phyloP scores from a whole-genome alignment of 108 stramenopile genomes.

The Skeletonema potamos region DNA sequence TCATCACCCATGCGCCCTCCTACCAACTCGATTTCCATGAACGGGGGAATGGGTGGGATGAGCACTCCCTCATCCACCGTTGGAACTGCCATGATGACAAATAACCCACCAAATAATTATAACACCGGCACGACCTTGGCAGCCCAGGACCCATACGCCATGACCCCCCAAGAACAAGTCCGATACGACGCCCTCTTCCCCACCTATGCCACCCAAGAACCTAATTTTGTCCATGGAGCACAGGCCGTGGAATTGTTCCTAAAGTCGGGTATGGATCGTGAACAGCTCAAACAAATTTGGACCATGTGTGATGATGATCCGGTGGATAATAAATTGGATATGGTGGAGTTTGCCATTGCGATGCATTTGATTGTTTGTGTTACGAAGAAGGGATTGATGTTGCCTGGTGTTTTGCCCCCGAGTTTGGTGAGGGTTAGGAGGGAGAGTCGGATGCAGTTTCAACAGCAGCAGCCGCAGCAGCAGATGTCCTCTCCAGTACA shows the following conservation, averaged over 20 bases:
- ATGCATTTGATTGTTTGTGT: conserved; percentile 97
- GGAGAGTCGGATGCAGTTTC: conserved; percentile 51
- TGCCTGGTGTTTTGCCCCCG: conserved; percentile 62
- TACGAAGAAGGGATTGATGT: conserved; percentile 77
- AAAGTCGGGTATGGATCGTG: conserved; percentile 62
- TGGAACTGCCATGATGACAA: not conserved
- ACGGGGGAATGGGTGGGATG: not conserved
- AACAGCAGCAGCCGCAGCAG: conserved; percentile 23
- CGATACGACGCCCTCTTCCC: conserved; percentile 89
- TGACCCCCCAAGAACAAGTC: conserved; percentile 74
- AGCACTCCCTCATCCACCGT: not conserved
- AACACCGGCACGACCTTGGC: conserved; percentile 43
- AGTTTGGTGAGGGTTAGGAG: conserved; percentile 44
- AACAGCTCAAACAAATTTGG: conserved; percentile 72
- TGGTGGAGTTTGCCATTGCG: conserved; percentile 89
- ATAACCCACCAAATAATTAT: conserved; percentile 7
- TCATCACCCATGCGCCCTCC: conserved; percentile 3
- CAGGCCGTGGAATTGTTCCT: conserved; percentile 91
- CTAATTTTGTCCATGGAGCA: conserved; percentile 74
- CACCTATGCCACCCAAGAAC: conserved; percentile 77
- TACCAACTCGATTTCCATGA: conserved; percentile 4
- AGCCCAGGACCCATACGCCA: conserved; percentile 76
- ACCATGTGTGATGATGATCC: conserved; percentile 85
- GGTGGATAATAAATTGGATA: conserved; percentile 87
- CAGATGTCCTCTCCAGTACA: not conserved